Percentiles rank a stretch among this genome's conserved stretches.
Conservation (phyloP, 495 filamentous ascomycete genomes). For the Annulohypoxylon moriforme region DNA sequence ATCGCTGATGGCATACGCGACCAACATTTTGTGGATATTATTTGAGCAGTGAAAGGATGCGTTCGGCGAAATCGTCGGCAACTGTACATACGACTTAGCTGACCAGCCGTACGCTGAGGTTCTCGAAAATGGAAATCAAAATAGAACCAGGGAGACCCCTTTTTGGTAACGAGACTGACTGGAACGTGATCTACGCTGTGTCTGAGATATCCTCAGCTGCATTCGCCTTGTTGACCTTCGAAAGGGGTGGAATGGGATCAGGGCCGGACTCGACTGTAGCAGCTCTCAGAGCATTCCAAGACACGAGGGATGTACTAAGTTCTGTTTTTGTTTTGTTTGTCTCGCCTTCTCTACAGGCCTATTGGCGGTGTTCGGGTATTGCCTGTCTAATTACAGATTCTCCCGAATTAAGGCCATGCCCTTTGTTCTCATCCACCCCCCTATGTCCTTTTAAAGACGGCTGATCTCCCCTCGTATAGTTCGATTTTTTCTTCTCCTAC, state of each 20-base stretch:
- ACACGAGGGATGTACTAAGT: constrained; percentile 41
- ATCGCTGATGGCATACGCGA: constrained; percentile 30
- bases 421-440: constrained; percentile 27
- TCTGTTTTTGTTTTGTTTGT: constrained; percentile 43
- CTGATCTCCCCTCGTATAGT: constrained; percentile 1
- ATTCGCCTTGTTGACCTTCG: not conserved
- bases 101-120: constrained; percentile 31
- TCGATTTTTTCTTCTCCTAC: not conserved
- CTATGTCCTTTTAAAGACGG: constrained; percentile 39
- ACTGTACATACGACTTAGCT: constrained; percentile 42
- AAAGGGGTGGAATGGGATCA: constrained; percentile 32
- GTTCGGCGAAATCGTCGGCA: constrained; percentile 36
- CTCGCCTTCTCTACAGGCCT: constrained; percentile 21
- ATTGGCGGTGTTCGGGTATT: constrained; percentile 41
- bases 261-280: constrained; percentile 6
- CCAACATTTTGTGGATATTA: constrained; percentile 20
- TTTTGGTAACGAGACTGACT: constrained; percentile 25
- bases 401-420: constrained; percentile 20
- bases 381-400: constrained; percentile 49
- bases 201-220: constrained; percentile 16
- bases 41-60: constrained; percentile 22
- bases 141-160: constrained; percentile 38
- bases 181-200: constrained; percentile 34
- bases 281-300: constrained; percentile 43
- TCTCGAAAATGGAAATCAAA: constrained; percentile 43